Base-by-base conservation (phyloP, 2,329 filamentous ascomycete species). In the Myriosclerotinia curreyana region DNA sequence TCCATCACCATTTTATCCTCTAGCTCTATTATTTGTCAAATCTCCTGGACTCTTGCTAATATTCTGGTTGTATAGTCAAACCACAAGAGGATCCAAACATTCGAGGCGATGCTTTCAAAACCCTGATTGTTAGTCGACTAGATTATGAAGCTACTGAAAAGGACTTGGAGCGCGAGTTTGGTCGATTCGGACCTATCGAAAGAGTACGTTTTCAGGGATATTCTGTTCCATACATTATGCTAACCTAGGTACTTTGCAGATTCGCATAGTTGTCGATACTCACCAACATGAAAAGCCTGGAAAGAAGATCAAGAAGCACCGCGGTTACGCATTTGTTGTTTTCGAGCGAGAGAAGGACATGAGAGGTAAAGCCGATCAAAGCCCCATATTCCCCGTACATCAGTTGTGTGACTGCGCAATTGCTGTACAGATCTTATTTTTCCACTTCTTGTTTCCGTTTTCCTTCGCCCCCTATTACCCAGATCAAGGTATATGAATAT, bases 331-430 rank as follows among this genome's bases (percentile, higher is more conserved):
- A 67, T 99, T 99, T 75, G 89, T 99, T 71, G 91, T 98, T 62
- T 99, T 94, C 75, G 94, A 98, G 78, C 89, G 91, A 76, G 95
- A 98, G 79, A 93, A 94, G 78, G 95, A 98, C 76, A 97, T 98
- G 93, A 96, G 96, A 92, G 92, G 93, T 97, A 96, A 86, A 80
- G 78, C 54, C 77, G 76, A 75, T 76, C 76, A 79, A 75, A 76
- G 71, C 74, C 77, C 69, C 67, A 66, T 61, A 61, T 36, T 50
- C 60, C 71, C 71, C 74, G 74, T 72, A 74, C 70, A 75, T 28
- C 36, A 28, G 70, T 70, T 67, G 68, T 62, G 56, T 65, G 61
- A 60, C 50, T 65, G 63, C 66, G 69, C 64, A 48, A 60, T 44
- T 76, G 78, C 77, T 76, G 72, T 76, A 80, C 72, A 83, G 80